Base-by-base conservation (phyloP, 441 rosid species). In the Pelargonium myrrhifolium region DNA sequence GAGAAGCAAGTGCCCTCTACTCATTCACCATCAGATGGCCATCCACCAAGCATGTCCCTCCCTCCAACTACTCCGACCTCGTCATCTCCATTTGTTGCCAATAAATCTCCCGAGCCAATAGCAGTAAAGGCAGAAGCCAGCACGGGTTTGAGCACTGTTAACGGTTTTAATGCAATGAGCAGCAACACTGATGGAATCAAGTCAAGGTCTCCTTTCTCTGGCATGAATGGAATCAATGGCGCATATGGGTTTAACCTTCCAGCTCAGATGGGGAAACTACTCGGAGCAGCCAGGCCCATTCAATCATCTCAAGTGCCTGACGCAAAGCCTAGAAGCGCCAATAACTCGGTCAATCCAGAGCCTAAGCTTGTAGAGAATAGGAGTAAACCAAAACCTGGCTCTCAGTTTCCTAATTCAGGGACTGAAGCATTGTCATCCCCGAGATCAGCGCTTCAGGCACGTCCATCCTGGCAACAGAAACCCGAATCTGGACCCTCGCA, bases 171-270 rank as follows among this genome's bases (percentile, higher is more conserved):
- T 31, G 15, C 53, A 58, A 51, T 6, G 15, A 72, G 69, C 71
- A 61, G 65, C 9, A 40, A 8, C 45, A 40, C 9, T 11, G 45
- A 11, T 40, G 45, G 11, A 11, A 40, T 40, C 45, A 40, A 40
- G 45, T 6, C 45, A 40, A 40, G 45, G 45, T 11, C 45, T 40
- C 45, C 45, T 40, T 40, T 40, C 11, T 0, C 9, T 8, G 45
- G 45, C 49, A 69, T 77, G 73, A 83, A 83, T 64, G 84, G 87
- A 26, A 56, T 70, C 55, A 79, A 68, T 65, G 72, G 80, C 12
- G 61, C 69, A 20, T 70, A 76, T 67, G 78, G 75, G 22, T 66
- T 80, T 53, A 74, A 69, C 70, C 63, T 69, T 59, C 65, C 81
- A 39, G 51, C 75, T 35, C 78, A 78, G 56, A 71, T 55, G 75